Percentiles rank a stretch among this genome's conserved stretches.
These are phyloP conservation scores for Botrytis medusae DNA, from an alignment of 2,329 filamentous ascomycete genomes.

Conservation along the genomic window DNA sequence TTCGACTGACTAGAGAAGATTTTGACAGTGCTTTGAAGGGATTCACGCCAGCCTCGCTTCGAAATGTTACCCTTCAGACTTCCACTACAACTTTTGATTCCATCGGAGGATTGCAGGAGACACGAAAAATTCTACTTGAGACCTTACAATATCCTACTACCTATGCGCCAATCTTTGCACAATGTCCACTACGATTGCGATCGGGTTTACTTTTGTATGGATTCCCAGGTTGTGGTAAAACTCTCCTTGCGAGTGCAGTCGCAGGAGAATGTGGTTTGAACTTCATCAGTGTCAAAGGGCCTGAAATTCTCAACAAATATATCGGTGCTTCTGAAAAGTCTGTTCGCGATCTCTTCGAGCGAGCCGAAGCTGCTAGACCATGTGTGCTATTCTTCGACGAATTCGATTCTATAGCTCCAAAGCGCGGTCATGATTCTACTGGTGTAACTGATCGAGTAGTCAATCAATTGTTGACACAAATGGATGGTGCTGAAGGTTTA, in stretches of 20 bases:
- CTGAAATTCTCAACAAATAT: conserved; percentile 98
- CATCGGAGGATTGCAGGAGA: conserved; percentile 85
- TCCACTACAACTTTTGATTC: conserved; percentile 90
- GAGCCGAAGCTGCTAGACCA: conserved; percentile 84
- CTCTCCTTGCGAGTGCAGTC: conserved; percentile 91
- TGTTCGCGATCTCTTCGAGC: conserved; percentile 91
- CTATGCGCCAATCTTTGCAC: conserved; percentile 95
- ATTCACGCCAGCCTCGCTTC: conserved; percentile 91
- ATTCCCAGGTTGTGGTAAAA: conserved; percentile 95
- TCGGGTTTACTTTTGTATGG: conserved; percentile 93
- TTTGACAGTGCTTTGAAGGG: conserved; percentile 84
- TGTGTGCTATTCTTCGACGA: conserved; percentile 98
- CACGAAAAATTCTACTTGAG: conserved; percentile 87
- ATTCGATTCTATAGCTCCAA: conserved; percentile 96
- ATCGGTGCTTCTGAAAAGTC: conserved; percentile 97
- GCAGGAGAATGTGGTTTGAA: conserved; percentile 97
- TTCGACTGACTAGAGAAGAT: conserved; percentile 70
- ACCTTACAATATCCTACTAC: conserved; percentile 96
- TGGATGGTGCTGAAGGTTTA: conserved; percentile 96
- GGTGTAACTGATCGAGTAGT: conserved; percentile 98
- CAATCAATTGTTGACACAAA: conserved; percentile 96
- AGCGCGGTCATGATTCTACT: conserved; percentile 93
- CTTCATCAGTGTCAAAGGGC: conserved; percentile 97
- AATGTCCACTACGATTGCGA: conserved; percentile 90
- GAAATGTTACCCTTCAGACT: conserved; percentile 90